Base-by-base conservation (phyloP, 176 grass and related monocot genomes). In the Tillandsia leiboldiana region DNA sequence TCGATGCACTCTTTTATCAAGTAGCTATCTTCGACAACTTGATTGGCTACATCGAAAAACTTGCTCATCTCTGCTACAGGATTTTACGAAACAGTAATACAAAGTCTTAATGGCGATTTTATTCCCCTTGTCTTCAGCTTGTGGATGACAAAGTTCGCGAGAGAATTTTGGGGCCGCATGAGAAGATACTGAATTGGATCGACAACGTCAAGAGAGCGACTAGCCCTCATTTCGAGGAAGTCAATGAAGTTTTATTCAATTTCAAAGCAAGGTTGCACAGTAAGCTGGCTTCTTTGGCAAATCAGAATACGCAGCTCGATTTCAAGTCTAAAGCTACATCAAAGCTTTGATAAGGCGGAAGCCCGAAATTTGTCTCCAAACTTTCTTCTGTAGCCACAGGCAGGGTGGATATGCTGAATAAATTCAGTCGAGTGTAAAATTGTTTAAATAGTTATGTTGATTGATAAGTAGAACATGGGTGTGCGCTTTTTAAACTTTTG, bases 201-300 rank as follows among this genome's bases (percentile, higher is more conserved):
- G 81, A 83, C 49, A 92, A 97, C 69, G 89, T 97, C 11, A 92
- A 79, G 81, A 90, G 70, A 76, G 82, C 89, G 29, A 96, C 89
- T 3, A 75, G 65, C 65, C 93, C 93, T 64, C 86, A 92, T 75
- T 97, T 97, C 63, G 84, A 85, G 15, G 77, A 96, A 75, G 76
- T 72, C 1, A 81, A 90, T 50, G 51, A 67, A 26, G 42, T 85
- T 66, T 50, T 92, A 12, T 83, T 77, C 51, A 63, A 90, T 72
- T 50, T 65, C 48, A 92, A 97, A 53, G 79, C 26, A 53, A 51
- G 23, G 33, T 71, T 82, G 50, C 56, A 73, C 49, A 59, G 61
- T 14, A 79, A 56, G 53, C 23, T 6, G 42, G 75, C 42, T 27
- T 52, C 75, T 15, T 29, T 8, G 13, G 47, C 61, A 9, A 29